Percentiles rank a stretch among this genome's conserved stretches.
Conservation (phyloP, 2,329 filamentous ascomycete species). For the Exophiala bonariae region DNA sequence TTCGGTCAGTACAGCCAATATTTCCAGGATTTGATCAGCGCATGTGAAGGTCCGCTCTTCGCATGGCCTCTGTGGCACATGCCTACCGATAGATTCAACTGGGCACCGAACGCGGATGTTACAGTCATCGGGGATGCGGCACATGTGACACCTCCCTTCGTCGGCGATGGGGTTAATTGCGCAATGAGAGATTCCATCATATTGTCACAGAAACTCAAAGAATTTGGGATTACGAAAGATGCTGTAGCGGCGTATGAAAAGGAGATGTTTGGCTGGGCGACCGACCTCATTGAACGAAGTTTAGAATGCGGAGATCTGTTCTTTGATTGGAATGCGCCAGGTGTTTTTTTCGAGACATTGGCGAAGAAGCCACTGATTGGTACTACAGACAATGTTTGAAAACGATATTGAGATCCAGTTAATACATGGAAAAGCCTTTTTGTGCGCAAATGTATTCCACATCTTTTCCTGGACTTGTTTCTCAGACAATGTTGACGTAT, state of each 20-base stretch:
- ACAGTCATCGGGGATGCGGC: conserved; percentile 31
- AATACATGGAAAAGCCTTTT: too few species aligned
- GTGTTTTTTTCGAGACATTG: too few species aligned
- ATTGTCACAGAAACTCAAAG: conserved; percentile 16
- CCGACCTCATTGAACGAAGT: conserved; percentile 11
- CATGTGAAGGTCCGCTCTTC: conserved; percentile 24
- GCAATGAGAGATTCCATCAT: conserved; percentile 28
- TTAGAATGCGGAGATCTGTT: conserved; percentile 8
- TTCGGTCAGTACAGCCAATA: too few species aligned
- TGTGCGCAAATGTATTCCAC: too few species aligned
- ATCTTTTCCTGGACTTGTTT: too few species aligned
- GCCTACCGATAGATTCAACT: conserved; percentile 15
- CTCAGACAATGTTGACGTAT: too few species aligned
- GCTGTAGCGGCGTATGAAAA: conserved; percentile 27
- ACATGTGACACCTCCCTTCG: conserved; percentile 22
- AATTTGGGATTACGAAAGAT: conserved; percentile 9
- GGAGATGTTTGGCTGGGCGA: conserved; percentile 23
- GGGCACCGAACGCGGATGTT: conserved; percentile 26
- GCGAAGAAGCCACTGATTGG: too few species aligned
- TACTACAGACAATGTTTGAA: too few species aligned
- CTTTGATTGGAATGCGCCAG: conserved; percentile 6
- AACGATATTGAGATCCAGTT: too few species aligned
- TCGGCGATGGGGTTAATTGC: conserved; percentile 31
- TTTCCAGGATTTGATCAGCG: conserved; percentile 18
- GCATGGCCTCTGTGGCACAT: conserved; percentile 14